Base-by-base conservation (phyloP, 2,329 filamentous ascomycete species). In the Cordyceps cateniannulata region DNA sequence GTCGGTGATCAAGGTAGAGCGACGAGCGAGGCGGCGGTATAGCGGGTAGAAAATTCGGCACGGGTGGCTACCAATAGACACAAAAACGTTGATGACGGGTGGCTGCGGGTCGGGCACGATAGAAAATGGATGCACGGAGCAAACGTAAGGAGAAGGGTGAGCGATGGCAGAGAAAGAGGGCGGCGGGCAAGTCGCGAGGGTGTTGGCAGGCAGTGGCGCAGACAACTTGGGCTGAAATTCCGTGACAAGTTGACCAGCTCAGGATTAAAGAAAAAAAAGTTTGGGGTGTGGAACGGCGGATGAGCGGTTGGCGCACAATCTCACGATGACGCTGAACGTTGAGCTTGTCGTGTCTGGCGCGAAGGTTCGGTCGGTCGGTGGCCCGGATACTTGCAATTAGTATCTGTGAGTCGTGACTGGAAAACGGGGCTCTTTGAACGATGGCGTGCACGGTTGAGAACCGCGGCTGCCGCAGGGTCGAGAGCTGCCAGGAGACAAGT, bases 381-480 rank as follows among this genome's bases (percentile, higher is more conserved):
- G 25, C 32, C 25, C 52, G 25, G 38, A 40, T 49, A 40, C 44
- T 48, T 20, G 44, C 20, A 47, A 48, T 25, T 35, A n/a, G 27
- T 42, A 24, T 54, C 14, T 44, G 27, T 14, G 20, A 56, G 12
- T 27, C 24, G 12, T 35, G 44, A 35, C 32, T 57, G 27, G 3
- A 6, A 25, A 40, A 27, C 38, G 44, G 32, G 32, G 44, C 54
- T 57, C 44, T 57, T 5, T 49, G 20, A 57, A 49, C 32, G 32
- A 49, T 49, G 54, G 44, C 54, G 44, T 57, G 44, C 44, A 57
- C 54, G 54, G 54, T 48, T 29, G 29, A 40, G 48, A 56, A 40
- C 44, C 54, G 54, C 44, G 54, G 22, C 25, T 57, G 54, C 44
- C 54, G 45, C 20, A 49, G 48, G 16, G 44, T 49, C 20, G 54